Evolutionary conservation across 768 basidiomycete genomes (phyloP).

Genomic region (Xerocomellus intermedius): DNA sequence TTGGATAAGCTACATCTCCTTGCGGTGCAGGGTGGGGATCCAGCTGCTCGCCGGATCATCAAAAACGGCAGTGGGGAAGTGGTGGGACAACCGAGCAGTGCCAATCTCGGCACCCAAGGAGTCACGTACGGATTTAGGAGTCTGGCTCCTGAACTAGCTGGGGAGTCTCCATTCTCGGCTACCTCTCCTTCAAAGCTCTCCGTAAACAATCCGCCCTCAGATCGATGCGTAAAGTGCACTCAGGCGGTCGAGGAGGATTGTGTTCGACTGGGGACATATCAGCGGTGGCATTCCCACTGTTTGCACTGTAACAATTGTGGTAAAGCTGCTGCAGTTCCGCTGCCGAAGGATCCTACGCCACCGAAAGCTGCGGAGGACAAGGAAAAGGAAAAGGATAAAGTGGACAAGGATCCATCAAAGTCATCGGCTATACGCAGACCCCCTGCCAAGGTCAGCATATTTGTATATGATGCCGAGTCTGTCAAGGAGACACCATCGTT

Average conservation of each 20-base stretch:
- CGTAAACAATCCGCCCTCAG: slow-evolving; percentile 75
- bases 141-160: slow-evolving; percentile 86
- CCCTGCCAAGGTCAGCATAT: slow-evolving; percentile 77
- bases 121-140: slow-evolving; percentile 93
- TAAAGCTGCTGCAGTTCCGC: slow-evolving; percentile 64
- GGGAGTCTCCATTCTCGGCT: slow-evolving; percentile 73
- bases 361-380: slow-evolving; percentile 52
- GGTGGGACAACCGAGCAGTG: slow-evolving; percentile 35
- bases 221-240: slow-evolving; percentile 87
- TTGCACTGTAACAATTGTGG: slow-evolving; percentile 83
- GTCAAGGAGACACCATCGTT: slow-evolving; percentile 66
- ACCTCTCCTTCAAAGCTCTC: slow-evolving; percentile 46
- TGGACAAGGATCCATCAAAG: slow-evolving; percentile 51
- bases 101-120: slow-evolving; percentile 76
- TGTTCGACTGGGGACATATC: slow-evolving; percentile 91
- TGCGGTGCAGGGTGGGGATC: slow-evolving; percentile 82
- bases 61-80: slow-evolving; percentile 72
- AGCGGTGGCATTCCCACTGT: slow-evolving; percentile 95
- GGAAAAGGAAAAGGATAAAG: slow-evolving; percentile 41
- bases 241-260: slow-evolving; percentile 97
- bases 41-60: slow-evolving; percentile 70
- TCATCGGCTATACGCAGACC: slow-evolving; percentile 64
- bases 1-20: slow-evolving; percentile 91
- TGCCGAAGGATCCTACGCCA: slow-evolving; percentile 53
- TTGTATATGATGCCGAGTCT: slow-evolving; percentile 73